Evolutionary conservation across 192 early-diverging fungal species (phyloP), one percentile per base, ranked within the genome.

Genomic region (Coemansia reversa): DNA sequence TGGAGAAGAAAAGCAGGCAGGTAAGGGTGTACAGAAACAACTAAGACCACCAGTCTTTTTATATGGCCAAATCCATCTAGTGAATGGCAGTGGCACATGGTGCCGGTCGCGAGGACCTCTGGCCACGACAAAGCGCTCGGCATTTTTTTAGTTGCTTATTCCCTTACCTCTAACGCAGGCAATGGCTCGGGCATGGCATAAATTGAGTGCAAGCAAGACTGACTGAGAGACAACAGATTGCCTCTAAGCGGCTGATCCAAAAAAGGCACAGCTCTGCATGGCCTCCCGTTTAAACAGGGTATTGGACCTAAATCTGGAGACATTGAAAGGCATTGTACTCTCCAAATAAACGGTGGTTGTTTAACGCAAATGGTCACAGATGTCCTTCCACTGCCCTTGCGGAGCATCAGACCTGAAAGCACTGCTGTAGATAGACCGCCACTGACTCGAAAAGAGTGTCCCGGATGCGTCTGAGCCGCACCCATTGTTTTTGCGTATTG

Each of bases 401-500:
- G 30, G 56, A 58, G 32, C 32, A 20, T 22, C 45, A 30, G 29
- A 28, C 20, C 18, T 22, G 2, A 29, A 25, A 22, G 35, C 60
- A 42, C 18, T 20, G 0, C 60, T 52, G 20, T 1, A 19, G 39
- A 7, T 28, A 11, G 8, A 23, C 60, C 50, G 60, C 60, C 60
- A 33, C 50, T 6, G 60, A n/a, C 52, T 30, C 60, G 55, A 56
- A 62, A 62, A 35, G 52, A 27, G 29, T 22, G 51, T 12, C 49
- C 50, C n/a, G 52, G 49, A 72, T 72, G 70, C 70, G 55, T 58
- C 58, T 72, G 70, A 66, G 70, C 64, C 70, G 57, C 63, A 47
- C 30, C 51, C 24, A 48, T 39, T 62, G 47, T 67, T 67, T 39
- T 60, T 55, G 20, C 58, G 2, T 33, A 33, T 39, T 24, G 29